phyloP scores from a whole-genome alignment of 2,329 filamentous ascomycete species.

The Trichocomaceae sp. region DNA sequence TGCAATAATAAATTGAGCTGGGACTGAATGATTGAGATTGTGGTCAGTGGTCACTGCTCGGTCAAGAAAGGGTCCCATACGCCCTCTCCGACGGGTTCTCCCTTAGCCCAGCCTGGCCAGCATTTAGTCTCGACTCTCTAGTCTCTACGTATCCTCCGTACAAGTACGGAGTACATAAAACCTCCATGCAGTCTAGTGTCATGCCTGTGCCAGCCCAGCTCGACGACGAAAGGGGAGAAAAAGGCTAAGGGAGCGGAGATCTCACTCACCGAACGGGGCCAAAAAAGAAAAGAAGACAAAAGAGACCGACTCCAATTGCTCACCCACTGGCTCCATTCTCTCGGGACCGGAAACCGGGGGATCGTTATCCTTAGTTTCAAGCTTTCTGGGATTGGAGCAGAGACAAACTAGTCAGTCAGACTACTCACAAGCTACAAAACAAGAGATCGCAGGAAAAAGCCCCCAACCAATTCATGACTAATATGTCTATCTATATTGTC shows the following conservation, averaged over 20 bases:
- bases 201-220: slow-evolving; percentile 9
- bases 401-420: not conserved
- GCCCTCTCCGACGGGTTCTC: slow-evolving; percentile 10
- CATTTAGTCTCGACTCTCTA: too few relatives aligned
- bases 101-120: slow-evolving; percentile 6
- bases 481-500: not conserved
- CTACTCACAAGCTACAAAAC: not conserved
- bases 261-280: slow-evolving; percentile 5
- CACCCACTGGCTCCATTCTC: slow-evolving; percentile 1
- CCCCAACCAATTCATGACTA: slow-evolving; percentile 7
- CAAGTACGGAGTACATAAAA: slow-evolving; percentile 2
- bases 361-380: slow-evolving; percentile 10
- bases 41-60: too few relatives aligned
- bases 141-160: slow-evolving; percentile 1
- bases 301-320: not conserved
- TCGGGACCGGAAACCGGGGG: slow-evolving; percentile 10
- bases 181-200: slow-evolving; percentile 9
- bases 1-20: slow-evolving; percentile 1
- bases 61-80: slow-evolving; percentile 11
- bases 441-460: slow-evolving; percentile 5
- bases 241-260: not conserved
- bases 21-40: not conserved
- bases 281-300: slow-evolving; percentile 1
- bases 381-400: not conserved
- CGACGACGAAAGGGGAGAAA: slow-evolving; percentile 1